Evolutionary conservation across 495 filamentous ascomycete species (phyloP).

Genomic region (Penicillium maclennaniae): DNA sequence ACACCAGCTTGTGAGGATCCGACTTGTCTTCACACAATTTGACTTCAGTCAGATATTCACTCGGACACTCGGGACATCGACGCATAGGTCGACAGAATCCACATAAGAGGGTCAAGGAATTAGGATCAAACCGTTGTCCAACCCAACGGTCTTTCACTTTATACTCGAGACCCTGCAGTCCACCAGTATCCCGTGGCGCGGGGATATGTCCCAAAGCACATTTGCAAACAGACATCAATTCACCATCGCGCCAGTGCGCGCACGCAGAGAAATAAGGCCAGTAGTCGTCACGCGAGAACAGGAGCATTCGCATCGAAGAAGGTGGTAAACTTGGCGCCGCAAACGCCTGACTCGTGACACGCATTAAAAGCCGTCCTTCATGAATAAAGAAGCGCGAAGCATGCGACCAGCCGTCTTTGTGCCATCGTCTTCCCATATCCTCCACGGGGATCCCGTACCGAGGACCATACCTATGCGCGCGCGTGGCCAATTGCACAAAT

Average conservation of each 20-base stretch:
- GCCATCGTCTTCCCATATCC: slow-evolving; percentile 46
- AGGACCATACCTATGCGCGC: slow-evolving; percentile 37
- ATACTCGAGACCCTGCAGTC: slow-evolving; percentile 38
- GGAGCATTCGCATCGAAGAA: slow-evolving; percentile 45
- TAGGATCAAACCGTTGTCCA: slow-evolving; percentile 36
- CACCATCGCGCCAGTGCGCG: slow-evolving; percentile 57
- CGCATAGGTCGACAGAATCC: slow-evolving; percentile 53
- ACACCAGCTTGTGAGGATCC: slow-evolving; percentile 23
- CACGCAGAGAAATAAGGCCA: slow-evolving; percentile 56
- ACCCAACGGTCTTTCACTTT: slow-evolving; percentile 35
- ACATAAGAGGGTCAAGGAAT: slow-evolving; percentile 47
- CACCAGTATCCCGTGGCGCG: slow-evolving; percentile 31
- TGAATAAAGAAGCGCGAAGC: slow-evolving; percentile 47
- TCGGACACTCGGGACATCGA: slow-evolving; percentile 56
- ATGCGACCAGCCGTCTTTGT: slow-evolving; percentile 48
- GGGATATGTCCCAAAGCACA: slow-evolving; percentile 57
- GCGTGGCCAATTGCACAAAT: slow-evolving; percentile 51
- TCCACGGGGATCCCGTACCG: slow-evolving; percentile 43
- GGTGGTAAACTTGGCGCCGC: slow-evolving; percentile 40
- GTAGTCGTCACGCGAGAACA: slow-evolving; percentile 57
- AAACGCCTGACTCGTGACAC: slow-evolving; percentile 45
- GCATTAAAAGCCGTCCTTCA: slow-evolving; percentile 50
- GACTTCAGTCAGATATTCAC: slow-evolving; percentile 57
- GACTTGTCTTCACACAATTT: slow-evolving; percentile 50
- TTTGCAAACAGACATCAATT: slow-evolving; percentile 54